These are phyloP conservation scores for Chenopodium suecicum DNA, from an alignment of 148 eudicot species.

Conservation along the genomic window DNA sequence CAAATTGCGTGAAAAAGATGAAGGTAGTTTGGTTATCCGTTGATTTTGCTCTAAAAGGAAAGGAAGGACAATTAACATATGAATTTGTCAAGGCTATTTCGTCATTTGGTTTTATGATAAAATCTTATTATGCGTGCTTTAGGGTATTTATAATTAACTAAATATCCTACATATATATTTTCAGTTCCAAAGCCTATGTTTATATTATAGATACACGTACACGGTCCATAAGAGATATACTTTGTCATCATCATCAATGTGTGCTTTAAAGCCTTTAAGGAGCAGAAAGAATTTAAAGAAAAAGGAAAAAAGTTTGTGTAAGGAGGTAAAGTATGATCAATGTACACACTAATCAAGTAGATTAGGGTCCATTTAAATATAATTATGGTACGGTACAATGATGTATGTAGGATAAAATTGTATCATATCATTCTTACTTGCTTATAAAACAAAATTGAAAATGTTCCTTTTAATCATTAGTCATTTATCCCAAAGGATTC, in stretches of 20 bases:
- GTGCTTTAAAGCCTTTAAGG: background rate
- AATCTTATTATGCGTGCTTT: too few relatives aligned
- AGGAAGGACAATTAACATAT: too few relatives aligned
- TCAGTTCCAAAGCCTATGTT: background rate
- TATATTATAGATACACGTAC: background rate
- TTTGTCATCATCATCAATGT: slow-evolving; percentile 22
- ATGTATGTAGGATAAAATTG: slow-evolving; percentile 20
- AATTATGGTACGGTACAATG: slow-evolving; percentile 23
- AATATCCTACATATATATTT: background rate
- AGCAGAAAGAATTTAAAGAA: background rate
- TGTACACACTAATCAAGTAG: slow-evolving; percentile 25
- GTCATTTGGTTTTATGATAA: too few relatives aligned
- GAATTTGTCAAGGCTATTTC: too few relatives aligned
- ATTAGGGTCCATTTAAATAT: slow-evolving; percentile 15
- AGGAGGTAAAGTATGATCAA: slow-evolving; percentile 18
- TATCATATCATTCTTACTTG: slow-evolving; percentile 32
- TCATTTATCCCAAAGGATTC: slow-evolving; percentile 30
- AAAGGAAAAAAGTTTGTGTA: slow-evolving; percentile 11
- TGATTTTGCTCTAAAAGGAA: too few relatives aligned
- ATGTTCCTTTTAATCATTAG: slow-evolving; percentile 28
- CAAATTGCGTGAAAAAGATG: too few relatives aligned
- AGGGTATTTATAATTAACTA: too few relatives aligned
- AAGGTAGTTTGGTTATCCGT: too few relatives aligned
- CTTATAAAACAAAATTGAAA: slow-evolving; percentile 17
- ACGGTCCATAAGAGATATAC: background rate